Conservation (phyloP, 495 filamentous ascomycete species). For the Cairneyella variabilis region DNA sequence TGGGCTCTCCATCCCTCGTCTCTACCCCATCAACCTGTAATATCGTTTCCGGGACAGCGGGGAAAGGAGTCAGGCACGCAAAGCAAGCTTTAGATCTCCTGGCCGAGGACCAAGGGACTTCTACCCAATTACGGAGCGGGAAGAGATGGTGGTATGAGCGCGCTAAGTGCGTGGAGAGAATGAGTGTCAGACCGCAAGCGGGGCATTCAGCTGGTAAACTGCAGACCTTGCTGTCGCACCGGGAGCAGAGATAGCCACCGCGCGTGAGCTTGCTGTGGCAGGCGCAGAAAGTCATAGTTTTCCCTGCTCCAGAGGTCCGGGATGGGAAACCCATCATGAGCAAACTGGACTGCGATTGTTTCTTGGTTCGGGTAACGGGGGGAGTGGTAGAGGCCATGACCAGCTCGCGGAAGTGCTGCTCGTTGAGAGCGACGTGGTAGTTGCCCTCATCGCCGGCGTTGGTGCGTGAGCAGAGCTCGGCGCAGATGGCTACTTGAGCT, state of each 20-base stretch:
- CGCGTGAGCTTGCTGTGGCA: slow-evolving; percentile 82
- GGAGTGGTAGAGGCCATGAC: slow-evolving; percentile 85
- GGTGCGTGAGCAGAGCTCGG: slow-evolving; percentile 79
- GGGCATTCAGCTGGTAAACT: slow-evolving; percentile 88
- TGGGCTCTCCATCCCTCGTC: slow-evolving; percentile 25
- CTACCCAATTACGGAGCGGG: slow-evolving; percentile 83
- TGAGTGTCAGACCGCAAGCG: slow-evolving; percentile 85
- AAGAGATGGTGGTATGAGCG: slow-evolving; percentile 96
- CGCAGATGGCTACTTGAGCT: slow-evolving; percentile 88
- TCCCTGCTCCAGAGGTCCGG: slow-evolving; percentile 53
- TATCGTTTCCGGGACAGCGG: slow-evolving; percentile 33
- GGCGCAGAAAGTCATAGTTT: slow-evolving; percentile 71
- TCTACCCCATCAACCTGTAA: neutral
- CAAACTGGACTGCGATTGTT: slow-evolving; percentile 67
- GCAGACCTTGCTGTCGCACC: slow-evolving; percentile 88
- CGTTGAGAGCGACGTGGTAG: slow-evolving; percentile 84
- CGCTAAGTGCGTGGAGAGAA: slow-evolving; percentile 92
- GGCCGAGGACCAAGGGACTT: slow-evolving; percentile 79
- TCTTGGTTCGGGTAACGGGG: slow-evolving; percentile 67
- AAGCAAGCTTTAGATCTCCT: slow-evolving; percentile 43
- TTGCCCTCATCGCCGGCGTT: slow-evolving; percentile 71
- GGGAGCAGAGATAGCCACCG: slow-evolving; percentile 88
- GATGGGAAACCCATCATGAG: slow-evolving; percentile 99
- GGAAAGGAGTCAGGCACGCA: slow-evolving; percentile 52
- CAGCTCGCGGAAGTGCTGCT: slow-evolving; percentile 85